Conservation (phyloP, 129 eudicot species). For the Flaveria bidentis region DNA sequence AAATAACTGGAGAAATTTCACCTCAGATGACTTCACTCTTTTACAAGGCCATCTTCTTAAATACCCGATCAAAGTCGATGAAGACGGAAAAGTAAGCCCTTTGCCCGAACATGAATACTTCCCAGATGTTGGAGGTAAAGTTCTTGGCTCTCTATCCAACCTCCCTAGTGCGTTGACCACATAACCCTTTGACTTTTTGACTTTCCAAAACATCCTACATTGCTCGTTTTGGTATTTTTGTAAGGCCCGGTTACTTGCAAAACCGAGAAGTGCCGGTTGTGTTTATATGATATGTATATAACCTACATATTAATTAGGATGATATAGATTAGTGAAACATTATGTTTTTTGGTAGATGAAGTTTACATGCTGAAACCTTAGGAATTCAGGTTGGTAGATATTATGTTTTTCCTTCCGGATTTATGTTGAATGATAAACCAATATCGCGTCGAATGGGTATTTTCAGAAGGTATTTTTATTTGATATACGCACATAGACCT, state of each 20-base stretch:
- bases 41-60: constrained; percentile 84
- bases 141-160: constrained; percentile 60
- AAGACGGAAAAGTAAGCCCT: constrained; percentile 60
- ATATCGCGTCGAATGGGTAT: background rate
- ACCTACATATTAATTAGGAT: background rate
- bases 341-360: constrained; percentile 5
- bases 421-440: background rate
- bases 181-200: constrained; percentile 21
- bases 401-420: background rate
- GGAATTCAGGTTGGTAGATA: constrained; percentile 5
- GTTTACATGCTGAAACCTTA: constrained; percentile 10
- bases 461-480: background rate
- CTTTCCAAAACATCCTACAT: constrained; percentile 6
- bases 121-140: constrained; percentile 85
- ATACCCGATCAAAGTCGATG: constrained; percentile 63
- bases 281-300: constrained; percentile 20
- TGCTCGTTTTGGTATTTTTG: too few relatives aligned
- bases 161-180: constrained; percentile 81
- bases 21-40: constrained; percentile 49
- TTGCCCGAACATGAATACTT: constrained; percentile 65
- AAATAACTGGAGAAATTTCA: constrained; percentile 67
- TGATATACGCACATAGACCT: background rate
- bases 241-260: too few relatives aligned
- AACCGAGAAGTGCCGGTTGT: constrained; percentile 5
- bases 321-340: constrained; percentile 16